Conservation (phyloP, 2,329 filamentous ascomycete genomes). For the Fusarium musae region DNA sequence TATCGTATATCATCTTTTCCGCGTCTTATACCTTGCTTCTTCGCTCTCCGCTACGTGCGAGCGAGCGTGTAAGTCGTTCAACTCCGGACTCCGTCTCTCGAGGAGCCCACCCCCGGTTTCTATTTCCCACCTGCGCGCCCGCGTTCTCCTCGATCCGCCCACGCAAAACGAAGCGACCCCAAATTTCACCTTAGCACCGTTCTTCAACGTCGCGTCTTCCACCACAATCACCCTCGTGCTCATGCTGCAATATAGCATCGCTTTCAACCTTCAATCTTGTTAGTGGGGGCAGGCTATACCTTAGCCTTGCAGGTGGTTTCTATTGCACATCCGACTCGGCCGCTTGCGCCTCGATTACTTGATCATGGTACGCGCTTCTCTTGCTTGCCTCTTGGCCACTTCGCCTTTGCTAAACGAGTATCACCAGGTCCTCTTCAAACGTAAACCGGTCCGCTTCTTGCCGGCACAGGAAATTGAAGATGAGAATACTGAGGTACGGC, state of each 20-base stretch:
- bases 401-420: conserved; percentile 15
- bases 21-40: conserved; percentile 20
- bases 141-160: conserved; percentile 33
- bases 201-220: conserved; percentile 15
- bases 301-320: conserved; percentile 42
- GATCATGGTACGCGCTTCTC: conserved; percentile 37
- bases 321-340: conserved; percentile 22
- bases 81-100: conserved; percentile 29
- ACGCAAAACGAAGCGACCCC: conserved; percentile 25
- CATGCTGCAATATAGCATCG: conserved; percentile 37
- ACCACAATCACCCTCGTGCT: conserved; percentile 14
- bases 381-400: not conserved
- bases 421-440: conserved; percentile 88
- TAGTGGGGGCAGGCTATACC: conserved; percentile 45
- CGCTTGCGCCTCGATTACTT: conserved; percentile 32
- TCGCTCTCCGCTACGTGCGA: not conserved
- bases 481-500: conserved; percentile 81
- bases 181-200: conserved; percentile 27
- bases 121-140: conserved; percentile 39
- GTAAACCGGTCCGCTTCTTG: conserved; percentile 90
- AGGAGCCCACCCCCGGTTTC: conserved; percentile 40
- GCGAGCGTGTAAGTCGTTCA: conserved; percentile 49
- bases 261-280: conserved; percentile 35
- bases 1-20: conserved; percentile 30
- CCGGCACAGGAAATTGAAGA: conserved; percentile 77